These are phyloP conservation scores for Hirschfeldia incana DNA, from an alignment of 345 rosid genomes.

Conservation along the genomic window DNA sequence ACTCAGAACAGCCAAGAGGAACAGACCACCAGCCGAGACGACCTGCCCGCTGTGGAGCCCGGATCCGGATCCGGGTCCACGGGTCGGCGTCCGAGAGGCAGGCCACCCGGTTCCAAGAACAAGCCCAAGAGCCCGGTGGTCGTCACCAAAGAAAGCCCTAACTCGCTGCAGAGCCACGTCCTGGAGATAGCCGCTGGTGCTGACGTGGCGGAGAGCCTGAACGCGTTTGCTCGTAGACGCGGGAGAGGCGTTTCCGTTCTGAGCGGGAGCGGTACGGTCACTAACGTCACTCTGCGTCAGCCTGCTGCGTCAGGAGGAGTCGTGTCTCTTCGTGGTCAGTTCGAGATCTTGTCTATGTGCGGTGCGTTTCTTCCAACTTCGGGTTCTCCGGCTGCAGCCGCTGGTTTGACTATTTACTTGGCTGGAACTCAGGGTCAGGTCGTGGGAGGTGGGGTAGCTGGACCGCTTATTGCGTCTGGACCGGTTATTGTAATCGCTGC, in stretches of 20 bases:
- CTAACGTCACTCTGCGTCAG: constrained; percentile 76
- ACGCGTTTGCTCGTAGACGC: constrained; percentile 63
- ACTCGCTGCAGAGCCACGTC: constrained; percentile 81
- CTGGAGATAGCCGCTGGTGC: constrained; percentile 74
- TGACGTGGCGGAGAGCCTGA: constrained; percentile 67
- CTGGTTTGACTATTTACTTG: constrained; percentile 70
- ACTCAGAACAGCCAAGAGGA: constrained; percentile 50
- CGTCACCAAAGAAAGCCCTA: constrained; percentile 83
- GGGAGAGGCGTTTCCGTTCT: constrained; percentile 78
- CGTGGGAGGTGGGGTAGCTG: constrained; percentile 76
- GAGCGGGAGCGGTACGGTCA: constrained; percentile 78
- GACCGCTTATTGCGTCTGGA: constrained; percentile 72
- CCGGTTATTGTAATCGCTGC: constrained; percentile 89
- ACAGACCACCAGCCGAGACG: constrained; percentile 51
- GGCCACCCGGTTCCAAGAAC: constrained; percentile 92
- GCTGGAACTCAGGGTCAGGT: constrained; percentile 93
- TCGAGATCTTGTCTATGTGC: constrained; percentile 79
- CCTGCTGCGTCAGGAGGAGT: constrained; percentile 72
- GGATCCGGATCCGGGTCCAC: constrained; percentile 46
- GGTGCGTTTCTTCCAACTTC: constrained; percentile 80
- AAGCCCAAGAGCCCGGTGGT: constrained; percentile 71
- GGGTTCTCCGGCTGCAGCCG: constrained; percentile 68
- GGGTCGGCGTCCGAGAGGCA: constrained; percentile 75
- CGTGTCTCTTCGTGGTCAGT: constrained; percentile 72
- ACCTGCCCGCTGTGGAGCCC: constrained; percentile 27